phyloP scores from a whole-genome alignment of 495 filamentous ascomycete species.

The Aspergillus bertholletiae region DNA sequence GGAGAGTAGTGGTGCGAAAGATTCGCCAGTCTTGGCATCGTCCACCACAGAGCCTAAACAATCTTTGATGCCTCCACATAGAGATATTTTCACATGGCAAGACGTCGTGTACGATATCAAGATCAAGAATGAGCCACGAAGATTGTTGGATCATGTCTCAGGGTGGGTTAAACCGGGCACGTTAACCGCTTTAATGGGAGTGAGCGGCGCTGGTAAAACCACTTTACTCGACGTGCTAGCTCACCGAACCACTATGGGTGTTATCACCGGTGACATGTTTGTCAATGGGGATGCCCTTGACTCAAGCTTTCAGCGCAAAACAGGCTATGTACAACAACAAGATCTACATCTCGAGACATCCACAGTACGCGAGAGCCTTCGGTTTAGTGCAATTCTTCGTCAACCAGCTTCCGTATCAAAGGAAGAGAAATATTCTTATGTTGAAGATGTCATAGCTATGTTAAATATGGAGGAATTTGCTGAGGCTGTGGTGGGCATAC shows the following conservation, averaged over 20 bases:
- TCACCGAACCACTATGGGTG: slow-evolving; percentile 45
- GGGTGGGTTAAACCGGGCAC: slow-evolving; percentile 67
- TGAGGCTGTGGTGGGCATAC: slow-evolving; percentile 40
- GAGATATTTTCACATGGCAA: slow-evolving; percentile 71
- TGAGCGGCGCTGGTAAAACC: slow-evolving; percentile 63
- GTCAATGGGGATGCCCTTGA: slow-evolving; percentile 54
- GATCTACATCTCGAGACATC: slow-evolving; percentile 81
- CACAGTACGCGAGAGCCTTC: slow-evolving; percentile 78
- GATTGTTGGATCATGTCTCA: slow-evolving; percentile 60
- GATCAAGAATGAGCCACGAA: slow-evolving; percentile 53
- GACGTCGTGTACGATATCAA: slow-evolving; percentile 67
- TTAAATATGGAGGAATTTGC: slow-evolving; percentile 44
- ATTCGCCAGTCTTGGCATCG: too few relatives aligned
- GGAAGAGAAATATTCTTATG: slow-evolving; percentile 46
- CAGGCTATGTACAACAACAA: slow-evolving; percentile 91
- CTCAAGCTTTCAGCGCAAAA: slow-evolving; percentile 81
- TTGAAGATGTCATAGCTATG: slow-evolving; percentile 47
- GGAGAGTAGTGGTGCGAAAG: too few relatives aligned
- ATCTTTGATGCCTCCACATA: slow-evolving; percentile 35
- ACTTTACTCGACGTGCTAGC: slow-evolving; percentile 61
- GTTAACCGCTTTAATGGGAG: slow-evolving; percentile 65
- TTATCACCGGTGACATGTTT: slow-evolving; percentile 49
- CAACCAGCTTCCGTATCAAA: slow-evolving; percentile 54
- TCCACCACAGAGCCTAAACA: slow-evolving; percentile 28
- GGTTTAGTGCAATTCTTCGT: slow-evolving; percentile 80